Base-by-base conservation (phyloP, 1,284 basidiomycete species). In the Puccinia coronata region DNA sequence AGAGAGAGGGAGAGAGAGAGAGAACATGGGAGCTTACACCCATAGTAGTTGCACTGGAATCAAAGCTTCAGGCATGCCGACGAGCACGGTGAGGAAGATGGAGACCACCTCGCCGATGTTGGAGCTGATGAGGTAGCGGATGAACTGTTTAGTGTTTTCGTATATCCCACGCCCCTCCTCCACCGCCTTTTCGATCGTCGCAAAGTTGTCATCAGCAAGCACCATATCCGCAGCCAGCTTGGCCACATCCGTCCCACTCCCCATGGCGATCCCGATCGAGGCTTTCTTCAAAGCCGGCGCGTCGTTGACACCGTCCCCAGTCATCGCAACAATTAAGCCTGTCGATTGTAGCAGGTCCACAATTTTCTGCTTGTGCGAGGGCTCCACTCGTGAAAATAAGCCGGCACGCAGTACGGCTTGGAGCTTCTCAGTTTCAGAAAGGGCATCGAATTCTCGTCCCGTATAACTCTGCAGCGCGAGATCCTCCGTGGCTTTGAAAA, bases 61-160 rank as follows among this genome's bases (percentile, higher is more conserved):
- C 82, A 99, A 88, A 77, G 96, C 96, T 87, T 99, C 97, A 25
- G 97, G 96, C 95, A 99, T 97, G 84, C 96, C 96, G 81, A 98
- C 89, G 67, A 98, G 89, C 34, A 98, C 96, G 2, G 96, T 98
- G 84, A 98, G 87, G 89, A 99, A 99, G 87, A 99, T 99, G 90
- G 90, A 93, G 85, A 98, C 95, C 83, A 98, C 96, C 87, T 98
- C 96, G 82, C 96, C 96, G 85, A 98, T 98, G 88, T 98, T 99
- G 82, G 93, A 96, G 59, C 95, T 97, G 87, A 99, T 88, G 76
- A 89, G 84, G 84, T 90, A 88, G 75, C 85, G 86, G 87, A 96
- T 96, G 86, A 99, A 99, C 86, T 96, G 94, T 88, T 98, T 98
- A 73, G 95, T 98, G 87, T 98, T 98, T 88, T 98, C 98, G 88